These are phyloP conservation scores for Cymbopogon flexuosus DNA, from an alignment of 202 grass and related monocot genomes.

Conservation along the genomic window DNA sequence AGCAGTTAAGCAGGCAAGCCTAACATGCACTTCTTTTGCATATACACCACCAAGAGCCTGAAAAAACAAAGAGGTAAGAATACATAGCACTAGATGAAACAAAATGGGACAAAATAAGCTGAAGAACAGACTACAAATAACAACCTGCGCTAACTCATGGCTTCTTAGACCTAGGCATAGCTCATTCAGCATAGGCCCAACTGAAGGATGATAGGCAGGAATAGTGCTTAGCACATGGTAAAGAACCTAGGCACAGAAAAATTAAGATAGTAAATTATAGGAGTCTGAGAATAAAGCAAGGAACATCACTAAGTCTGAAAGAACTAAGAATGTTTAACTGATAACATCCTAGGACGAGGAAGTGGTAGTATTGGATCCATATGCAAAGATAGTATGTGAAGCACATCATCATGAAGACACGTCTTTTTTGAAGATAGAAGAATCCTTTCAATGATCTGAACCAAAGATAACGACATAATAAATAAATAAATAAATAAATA, in stretches of 20 bases:
- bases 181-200: slow-evolving; percentile 93
- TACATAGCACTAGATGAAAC: slow-evolving; percentile 21
- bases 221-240: slow-evolving; percentile 85
- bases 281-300: slow-evolving; percentile 21
- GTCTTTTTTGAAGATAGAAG: slow-evolving; percentile 83
- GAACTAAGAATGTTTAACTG: slow-evolving; percentile 59
- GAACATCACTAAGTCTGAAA: slow-evolving; percentile 24
- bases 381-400: slow-evolving; percentile 85
- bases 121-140: slow-evolving; percentile 32
- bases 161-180: slow-evolving; percentile 77
- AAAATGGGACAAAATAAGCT: slow-evolving; percentile 13
- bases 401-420: slow-evolving; percentile 82
- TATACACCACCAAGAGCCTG: slow-evolving; percentile 88
- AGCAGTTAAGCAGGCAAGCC: slow-evolving; percentile 89
- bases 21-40: slow-evolving; percentile 82
- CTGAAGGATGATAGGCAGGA: slow-evolving; percentile 70
- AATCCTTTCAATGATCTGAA: slow-evolving; percentile 79
- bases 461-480: slow-evolving; percentile 2
- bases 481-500: not conserved
- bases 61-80: slow-evolving; percentile 32
- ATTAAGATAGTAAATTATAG: slow-evolving; percentile 21
- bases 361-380: slow-evolving; percentile 96
- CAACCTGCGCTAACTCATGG: slow-evolving; percentile 74
- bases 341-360: slow-evolving; percentile 90
- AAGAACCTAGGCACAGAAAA: slow-evolving; percentile 58